phyloP scores from a whole-genome alignment of 805 yeast species.

The Ogataea neopini region DNA sequence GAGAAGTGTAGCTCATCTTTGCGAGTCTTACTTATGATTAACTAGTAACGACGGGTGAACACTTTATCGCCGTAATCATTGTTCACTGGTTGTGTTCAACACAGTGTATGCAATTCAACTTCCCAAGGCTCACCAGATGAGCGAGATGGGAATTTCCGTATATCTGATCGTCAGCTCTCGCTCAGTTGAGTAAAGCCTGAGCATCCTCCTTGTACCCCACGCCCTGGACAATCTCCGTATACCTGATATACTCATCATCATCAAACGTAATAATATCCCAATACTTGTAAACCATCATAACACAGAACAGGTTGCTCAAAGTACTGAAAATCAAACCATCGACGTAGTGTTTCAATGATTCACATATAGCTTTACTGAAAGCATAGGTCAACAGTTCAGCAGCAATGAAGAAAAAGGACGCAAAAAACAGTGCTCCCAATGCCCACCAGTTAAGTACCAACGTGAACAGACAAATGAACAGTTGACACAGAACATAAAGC shows the following conservation, averaged over 20 bases:
- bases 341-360: constrained; percentile 74
- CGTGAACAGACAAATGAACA: constrained; percentile 64
- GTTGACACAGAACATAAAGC: constrained; percentile 65
- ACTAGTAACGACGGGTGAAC: too few relatives aligned
- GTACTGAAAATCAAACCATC: constrained; percentile 90
- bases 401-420: constrained; percentile 68
- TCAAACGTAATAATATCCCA: constrained; percentile 97
- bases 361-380: constrained; percentile 66
- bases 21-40: too few relatives aligned
- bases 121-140: too few relatives aligned
- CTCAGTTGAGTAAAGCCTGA: constrained; percentile 16
- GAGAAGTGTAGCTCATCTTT: too few relatives aligned
- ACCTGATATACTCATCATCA: constrained; percentile 76
- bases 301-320: constrained; percentile 72
- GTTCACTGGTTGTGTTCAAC: too few relatives aligned
- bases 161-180: too few relatives aligned
- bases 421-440: constrained; percentile 75
- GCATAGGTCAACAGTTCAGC: constrained; percentile 82
- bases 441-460: constrained; percentile 80
- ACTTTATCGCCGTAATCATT: too few relatives aligned
- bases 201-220: constrained; percentile 22
- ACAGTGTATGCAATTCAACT: too few relatives aligned
- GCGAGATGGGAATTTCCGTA: background rate
- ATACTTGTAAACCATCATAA: constrained; percentile 94
- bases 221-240: constrained; percentile 29